Evolutionary conservation across 106 monocot genomes (phyloP), one percentile per base, ranked within the genome.

Genomic region (Gastrodia elata): DNA sequence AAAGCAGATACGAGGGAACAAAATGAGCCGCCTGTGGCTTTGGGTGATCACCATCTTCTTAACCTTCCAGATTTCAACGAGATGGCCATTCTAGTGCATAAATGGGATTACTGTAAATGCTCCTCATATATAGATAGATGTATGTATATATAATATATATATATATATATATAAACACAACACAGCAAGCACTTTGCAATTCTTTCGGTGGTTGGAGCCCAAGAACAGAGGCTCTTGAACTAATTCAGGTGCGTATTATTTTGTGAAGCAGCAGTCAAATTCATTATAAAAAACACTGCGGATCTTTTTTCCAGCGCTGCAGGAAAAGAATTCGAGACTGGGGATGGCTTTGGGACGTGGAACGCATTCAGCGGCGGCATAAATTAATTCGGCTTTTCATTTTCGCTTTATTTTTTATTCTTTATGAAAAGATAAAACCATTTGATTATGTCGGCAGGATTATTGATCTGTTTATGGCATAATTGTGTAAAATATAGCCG

Each of bases 361-460:
- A 61, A 14, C n/a, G 61, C 61, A 61, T 30, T 61, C 27, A 61
- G 30, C 30, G 1, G 59, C 13, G 8, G 59, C 28, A 59, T 16
- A 61, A 0, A 61, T 61, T 10, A 28, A 32, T 30, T 61, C 13
- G 24, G 24, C 32, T 61, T 61, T 59, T 59, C 58, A 27, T 6
- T 61, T 11, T 61, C 61, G 7, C 61, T 61, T 61, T 61, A 61
- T n/a, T 30, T 32, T 61, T 61, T 27, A 61, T 61, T 61, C 61
- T 4, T 61, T 61, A 24, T 61, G 22, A 32, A 28, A 24, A 61
- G 18, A 24, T 61, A 44, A 44, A 11, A 24, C 32, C 14, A 32
- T 61, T 25, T 61, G 61, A 61, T 33, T 3, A 32, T 61, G 61
- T 33, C 20, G 11, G 6, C 30, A 30, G 20, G 14, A 26, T 28